Base-by-base conservation (phyloP, 768 basidiomycete species). In the Lentinula lateritia region DNA sequence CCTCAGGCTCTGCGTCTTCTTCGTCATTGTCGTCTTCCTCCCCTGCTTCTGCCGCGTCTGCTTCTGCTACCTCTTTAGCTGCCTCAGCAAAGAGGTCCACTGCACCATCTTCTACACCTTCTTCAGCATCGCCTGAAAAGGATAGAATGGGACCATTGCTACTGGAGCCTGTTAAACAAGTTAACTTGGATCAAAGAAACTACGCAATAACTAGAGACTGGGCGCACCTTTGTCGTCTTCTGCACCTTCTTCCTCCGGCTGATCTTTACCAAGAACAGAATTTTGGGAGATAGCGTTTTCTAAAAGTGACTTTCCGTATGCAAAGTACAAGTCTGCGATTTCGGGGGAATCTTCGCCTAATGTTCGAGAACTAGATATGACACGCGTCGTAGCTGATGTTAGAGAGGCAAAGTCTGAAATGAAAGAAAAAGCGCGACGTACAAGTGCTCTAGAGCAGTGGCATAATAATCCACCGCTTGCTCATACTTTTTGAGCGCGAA, bases 251-350 rank as follows among this genome's bases (percentile, higher is more conserved):
- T 83, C 80, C 50, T 88, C 86, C 1, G 81, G 76, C 66, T 92
- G 88, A 42, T 93, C 92, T 69, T 93, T 93, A 1, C 93, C 95
- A 61, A 99, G 75, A n/a, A 98, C 96, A 0, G 88, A 84, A 61
- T 77, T 89, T 68, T 94, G 90, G 4, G 85, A 74, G 62, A 98
- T 92, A 5, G 95, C 96, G 68, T 96, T 93, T 76, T 95, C 94
- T 60, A 97, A 80, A 45, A 98, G 75, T 4, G 97, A 94, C 72
- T 90, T 94, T 13, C 97, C 97, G 69, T 98, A 99, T 3, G 84
- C 80, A 62, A 96, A 89, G 63, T 98, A 91, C 20, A 96, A 71
- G 68, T 98, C 93, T 7, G 94, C 96, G 58, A 83, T 87, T 68
- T 92, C 87, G 0, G 90, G 88, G 23, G 89, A 85, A 68, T 93